phyloP scores from a whole-genome alignment of 2,329 filamentous ascomycete species.

The Atkinsonella hypoxylon region DNA sequence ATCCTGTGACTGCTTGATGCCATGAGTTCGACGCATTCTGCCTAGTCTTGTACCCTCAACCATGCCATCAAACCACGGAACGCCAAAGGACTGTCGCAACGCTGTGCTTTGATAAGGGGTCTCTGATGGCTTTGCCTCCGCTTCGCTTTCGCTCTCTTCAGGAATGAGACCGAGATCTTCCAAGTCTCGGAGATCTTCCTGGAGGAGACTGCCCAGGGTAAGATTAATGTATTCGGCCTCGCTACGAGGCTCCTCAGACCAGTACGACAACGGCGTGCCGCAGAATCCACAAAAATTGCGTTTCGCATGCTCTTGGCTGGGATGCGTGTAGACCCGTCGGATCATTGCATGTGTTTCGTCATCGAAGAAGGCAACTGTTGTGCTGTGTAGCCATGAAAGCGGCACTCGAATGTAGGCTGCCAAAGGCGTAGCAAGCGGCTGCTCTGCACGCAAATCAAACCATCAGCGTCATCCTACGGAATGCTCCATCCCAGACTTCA shows the following conservation, averaged over 20 bases:
- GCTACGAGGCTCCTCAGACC: slow-evolving; percentile 59
- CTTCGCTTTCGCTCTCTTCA: slow-evolving; percentile 22
- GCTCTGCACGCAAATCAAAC: slow-evolving; percentile 30
- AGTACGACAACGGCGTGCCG: slow-evolving; percentile 73
- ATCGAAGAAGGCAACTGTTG: slow-evolving; percentile 61
- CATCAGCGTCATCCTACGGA: background rate
- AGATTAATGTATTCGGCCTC: slow-evolving; percentile 73
- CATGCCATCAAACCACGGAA: slow-evolving; percentile 80
- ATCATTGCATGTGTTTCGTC: slow-evolving; percentile 63
- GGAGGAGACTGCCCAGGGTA: slow-evolving; percentile 64
- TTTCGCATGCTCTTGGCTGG: slow-evolving; percentile 44
- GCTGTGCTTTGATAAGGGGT: slow-evolving; percentile 17
- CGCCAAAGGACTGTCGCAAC: slow-evolving; percentile 49
- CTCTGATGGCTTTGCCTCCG: slow-evolving; percentile 10
- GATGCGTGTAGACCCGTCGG: slow-evolving; percentile 53
- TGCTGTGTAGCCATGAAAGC: slow-evolving; percentile 66
- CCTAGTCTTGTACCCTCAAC: slow-evolving; percentile 65
- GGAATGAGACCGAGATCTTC: slow-evolving; percentile 67
- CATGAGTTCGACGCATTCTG: slow-evolving; percentile 49
- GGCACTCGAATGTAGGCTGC: slow-evolving; percentile 77
- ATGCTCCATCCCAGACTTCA: too few relatives aligned
- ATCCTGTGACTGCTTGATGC: slow-evolving; percentile 42
- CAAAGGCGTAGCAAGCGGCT: slow-evolving; percentile 57
- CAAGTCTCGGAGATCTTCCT: slow-evolving; percentile 58
- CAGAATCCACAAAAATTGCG: slow-evolving; percentile 87